Percentiles rank a stretch among this genome's conserved stretches.
Conservation (phyloP, 1,284 basidiomycete genomes). For the Porogramme epimiltina region DNA sequence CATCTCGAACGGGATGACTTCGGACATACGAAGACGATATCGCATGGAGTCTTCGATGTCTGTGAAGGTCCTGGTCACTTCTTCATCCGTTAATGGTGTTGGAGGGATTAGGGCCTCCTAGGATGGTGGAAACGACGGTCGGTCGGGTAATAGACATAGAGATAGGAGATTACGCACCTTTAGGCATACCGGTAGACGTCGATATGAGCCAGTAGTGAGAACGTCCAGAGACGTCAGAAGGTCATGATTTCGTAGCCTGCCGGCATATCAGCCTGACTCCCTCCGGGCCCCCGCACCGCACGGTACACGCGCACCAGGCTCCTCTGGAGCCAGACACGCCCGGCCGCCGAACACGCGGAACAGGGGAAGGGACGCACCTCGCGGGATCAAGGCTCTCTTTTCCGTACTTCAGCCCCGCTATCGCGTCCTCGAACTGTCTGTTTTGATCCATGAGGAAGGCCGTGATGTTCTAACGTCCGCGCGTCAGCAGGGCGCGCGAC, state of each 20-base stretch:
- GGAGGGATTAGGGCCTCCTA: constrained; percentile 70
- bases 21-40: constrained; percentile 73
- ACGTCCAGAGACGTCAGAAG: constrained; percentile 88
- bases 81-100: constrained; percentile 66
- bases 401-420: constrained; percentile 62
- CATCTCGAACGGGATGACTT: constrained; percentile 79
- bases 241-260: constrained; percentile 85
- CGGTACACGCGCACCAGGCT: no score
- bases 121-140: neutral
- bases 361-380: constrained; percentile 48
- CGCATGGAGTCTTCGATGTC: constrained; percentile 79
- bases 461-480: constrained; percentile 68
- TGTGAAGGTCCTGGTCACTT: constrained; percentile 65
- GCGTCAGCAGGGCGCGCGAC: constrained; percentile 4
- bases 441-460: constrained; percentile 85
- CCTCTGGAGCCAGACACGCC: no score
- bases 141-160: neutral
- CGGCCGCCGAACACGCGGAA: neutral
- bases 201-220: constrained; percentile 81
- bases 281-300: neutral
- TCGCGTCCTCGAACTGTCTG: constrained; percentile 76
- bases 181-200: constrained; percentile 75
- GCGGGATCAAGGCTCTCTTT: constrained; percentile 70
- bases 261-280: neutral
- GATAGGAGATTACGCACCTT: constrained; percentile 50